A percentile compares a stretch with the other conserved stretches of the same genome.
phyloP scores from a whole-genome alignment of 257 asterid genomes.

The Handroanthus guayacan region DNA sequence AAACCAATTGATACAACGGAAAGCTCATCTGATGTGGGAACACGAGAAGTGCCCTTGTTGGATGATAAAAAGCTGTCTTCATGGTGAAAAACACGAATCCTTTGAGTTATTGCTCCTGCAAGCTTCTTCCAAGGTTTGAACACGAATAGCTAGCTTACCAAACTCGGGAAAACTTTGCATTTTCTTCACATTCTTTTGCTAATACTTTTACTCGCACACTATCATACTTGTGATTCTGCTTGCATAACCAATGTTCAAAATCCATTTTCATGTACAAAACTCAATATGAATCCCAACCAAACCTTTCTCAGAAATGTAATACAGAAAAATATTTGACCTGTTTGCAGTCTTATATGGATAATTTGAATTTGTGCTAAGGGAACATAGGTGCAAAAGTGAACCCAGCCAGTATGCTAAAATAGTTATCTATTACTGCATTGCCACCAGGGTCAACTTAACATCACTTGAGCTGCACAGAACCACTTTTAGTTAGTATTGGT shows the following conservation, averaged over 20 bases:
- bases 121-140: conserved; percentile 11
- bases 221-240: conserved; percentile 28
- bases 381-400: conserved; percentile 24
- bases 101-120: conserved; percentile 16
- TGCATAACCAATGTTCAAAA: conserved; percentile 30
- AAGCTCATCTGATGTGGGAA: conserved; percentile 16
- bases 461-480: conserved; percentile 44
- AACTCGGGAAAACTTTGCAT: background rate
- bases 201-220: conserved; percentile 25
- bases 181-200: conserved; percentile 1
- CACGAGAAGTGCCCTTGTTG: conserved; percentile 7
- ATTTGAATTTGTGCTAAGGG: conserved; percentile 10
- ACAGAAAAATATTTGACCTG: conserved; percentile 21
- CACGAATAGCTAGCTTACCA: conserved; percentile 13
- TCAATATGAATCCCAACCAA: conserved; percentile 25
- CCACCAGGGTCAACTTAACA: conserved; percentile 34
- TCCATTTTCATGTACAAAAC: conserved; percentile 31
- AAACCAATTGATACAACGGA: conserved; percentile 29
- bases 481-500: conserved; percentile 37
- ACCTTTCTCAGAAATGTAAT: conserved; percentile 3
- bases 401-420: conserved; percentile 31
- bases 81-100: conserved; percentile 6
- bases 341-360: conserved; percentile 26
- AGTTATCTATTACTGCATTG: conserved; percentile 37
- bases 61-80: conserved; percentile 22